Base-by-base conservation (phyloP, 164 flowering plant genomes). In the Cinnamomum chago region DNA sequence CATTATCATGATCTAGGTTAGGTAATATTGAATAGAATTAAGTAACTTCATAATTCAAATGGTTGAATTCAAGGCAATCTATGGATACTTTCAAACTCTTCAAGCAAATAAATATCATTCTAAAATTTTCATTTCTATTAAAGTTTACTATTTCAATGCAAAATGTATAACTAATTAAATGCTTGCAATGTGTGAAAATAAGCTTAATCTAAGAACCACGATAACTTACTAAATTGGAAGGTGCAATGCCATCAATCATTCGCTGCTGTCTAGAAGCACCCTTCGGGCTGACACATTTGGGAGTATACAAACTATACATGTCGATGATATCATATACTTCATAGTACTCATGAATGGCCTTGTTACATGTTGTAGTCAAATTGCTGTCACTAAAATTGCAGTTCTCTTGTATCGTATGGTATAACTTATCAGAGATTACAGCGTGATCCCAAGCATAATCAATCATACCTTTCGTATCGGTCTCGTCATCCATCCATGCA, bases 381-480 rank as follows among this genome's bases (percentile, higher is more conserved):
- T 22, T 65, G 33, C 14, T 69, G 9, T 5, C 23, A 33, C 79
- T 81, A 70, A 51, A 76, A 33, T 71, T 66, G 60, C 72, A 68
- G 22, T 60, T 4, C 27, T 28, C 22, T 5, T 58, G 58, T 20
- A 67, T 35, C 3, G 14, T 17, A 7, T 58, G 52, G 35, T 74
- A 33, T 1, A 33, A 3, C 2, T 76, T 33, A 71, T 89, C 92
- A 0, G 97, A 92, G 62, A 92, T 83, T 65, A 92, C 86, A 1
- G 97, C 97, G 78, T 92, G 97, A 74, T 87, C 85, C 92, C 92
- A 90, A 2, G 95, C 92, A 66, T 89, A 92, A n/a, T 88, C 90
- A 0, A 90, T 80, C 92, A 92, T 85, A 17, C 97, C 95, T 3
- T 13, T 82, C 67, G 82, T 86, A 76, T 92, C 94, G 0, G 90